phyloP scores from a whole-genome alignment of 1,139 yeast species.

The Saccharomyces pastorianus region DNA sequence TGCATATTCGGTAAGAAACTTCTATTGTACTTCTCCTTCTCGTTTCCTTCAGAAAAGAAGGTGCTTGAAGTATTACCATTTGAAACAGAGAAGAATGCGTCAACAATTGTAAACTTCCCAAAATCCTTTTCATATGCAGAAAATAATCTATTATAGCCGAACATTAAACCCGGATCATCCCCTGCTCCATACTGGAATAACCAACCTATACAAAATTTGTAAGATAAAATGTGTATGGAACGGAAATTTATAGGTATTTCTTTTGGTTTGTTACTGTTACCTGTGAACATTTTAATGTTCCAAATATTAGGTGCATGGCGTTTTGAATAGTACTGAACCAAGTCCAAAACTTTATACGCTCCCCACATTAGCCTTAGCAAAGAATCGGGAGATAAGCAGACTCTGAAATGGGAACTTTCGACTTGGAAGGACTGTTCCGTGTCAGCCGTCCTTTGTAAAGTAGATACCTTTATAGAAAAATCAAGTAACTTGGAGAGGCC shows the following conservation, averaged over 20 bases:
- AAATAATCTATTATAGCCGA: conserved; percentile 67
- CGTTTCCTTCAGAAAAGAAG: conserved; percentile 44
- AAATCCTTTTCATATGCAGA: conserved; percentile 52
- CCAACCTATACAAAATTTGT: conserved; percentile 73
- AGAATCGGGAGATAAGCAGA: conserved; percentile 49
- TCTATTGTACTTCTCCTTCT: conserved; percentile 44
- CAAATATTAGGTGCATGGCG: conserved; percentile 13
- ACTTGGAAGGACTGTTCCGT: conserved; percentile 43
- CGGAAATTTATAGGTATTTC: conserved; percentile 18
- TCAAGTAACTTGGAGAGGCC: conserved; percentile 37
- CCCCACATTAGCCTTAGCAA: conserved; percentile 39
- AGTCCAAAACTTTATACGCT: conserved; percentile 13
- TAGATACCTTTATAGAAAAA: conserved; percentile 28
- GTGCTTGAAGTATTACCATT: conserved; percentile 47
- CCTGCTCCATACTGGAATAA: conserved; percentile 42
- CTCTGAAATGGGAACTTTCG: conserved; percentile 49
- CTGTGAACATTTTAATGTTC: conserved; percentile 5
- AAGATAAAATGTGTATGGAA: conserved; percentile 52
- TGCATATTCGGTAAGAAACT: conserved; percentile 65
- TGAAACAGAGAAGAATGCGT: conserved; percentile 59
- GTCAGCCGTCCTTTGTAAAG: conserved; percentile 26
- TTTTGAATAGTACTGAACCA: conserved; percentile 14
- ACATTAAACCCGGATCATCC: conserved; percentile 51
- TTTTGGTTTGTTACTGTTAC: background rate
- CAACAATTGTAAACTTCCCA: conserved; percentile 59